Base-by-base conservation (phyloP, 1,139 yeast genomes). In the Saccharomyces uvarum region DNA sequence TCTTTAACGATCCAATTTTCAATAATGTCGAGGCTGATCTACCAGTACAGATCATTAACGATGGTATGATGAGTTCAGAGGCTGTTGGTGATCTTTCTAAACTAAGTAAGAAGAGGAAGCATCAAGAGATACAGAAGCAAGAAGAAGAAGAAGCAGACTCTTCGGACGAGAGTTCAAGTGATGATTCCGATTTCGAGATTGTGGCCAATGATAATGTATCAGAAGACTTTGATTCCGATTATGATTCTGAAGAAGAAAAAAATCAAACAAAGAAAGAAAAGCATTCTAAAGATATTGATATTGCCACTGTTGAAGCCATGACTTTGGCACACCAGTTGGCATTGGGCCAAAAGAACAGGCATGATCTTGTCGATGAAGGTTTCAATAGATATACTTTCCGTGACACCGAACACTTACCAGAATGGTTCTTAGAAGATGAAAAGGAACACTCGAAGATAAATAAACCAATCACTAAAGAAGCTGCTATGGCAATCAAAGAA, bases 241-340 rank as follows among this genome's bases (percentile, higher is more conserved):
- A 73, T 55, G 80, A 76, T 52, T 81, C 80, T 42, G 78, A 77
- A 42, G 81, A 78, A 42, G 80, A 78, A 52, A 65, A 73, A 57
- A 65, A 73, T 54, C 70, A 70, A 48, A 71, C 76, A 54, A 71
- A 71, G 44, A 75, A 75, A 19, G 76, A 74, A 58, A 71, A 75
- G 16, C 86, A 84, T 63, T 75, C 80, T 58, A 77, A 80, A 58
- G 85, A 81, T 58, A 82, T 89, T 49, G 96, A 89, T 59, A 76
- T 91, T 59, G 95, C 95, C 26, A 90, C 97, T 1, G 96, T 88
- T 0, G 96, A 90, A 70, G 97, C 97, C 4, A 95, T 95, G 99
- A 93, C 99, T 0, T 76, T 93, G 65, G 99, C 99, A 0, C 99
- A 95, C 69, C 91, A 93, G 72, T 78, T 95, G 51, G 99, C 99